Percentiles rank a stretch among this genome's conserved stretches.
These are phyloP conservation scores for Verticillium longisporum DNA, from an alignment of 2,329 filamentous ascomycete species.

Conservation along the genomic window DNA sequence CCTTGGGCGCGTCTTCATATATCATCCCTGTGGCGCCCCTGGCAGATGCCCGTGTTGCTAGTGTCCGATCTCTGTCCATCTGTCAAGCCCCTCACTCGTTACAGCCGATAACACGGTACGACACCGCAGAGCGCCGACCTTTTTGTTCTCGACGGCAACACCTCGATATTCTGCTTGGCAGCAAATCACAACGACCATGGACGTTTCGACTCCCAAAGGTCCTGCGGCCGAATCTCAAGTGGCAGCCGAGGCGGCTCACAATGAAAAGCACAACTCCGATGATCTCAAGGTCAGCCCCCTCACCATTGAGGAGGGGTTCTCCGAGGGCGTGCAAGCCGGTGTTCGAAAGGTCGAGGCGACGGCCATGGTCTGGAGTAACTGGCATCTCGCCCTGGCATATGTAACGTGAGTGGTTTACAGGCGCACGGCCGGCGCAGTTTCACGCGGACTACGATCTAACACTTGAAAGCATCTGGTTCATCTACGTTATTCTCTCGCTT, in stretches of 20 bases:
- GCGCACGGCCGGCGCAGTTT: no score
- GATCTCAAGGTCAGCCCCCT: neutral
- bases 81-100: neutral
- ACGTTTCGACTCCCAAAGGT: neutral
- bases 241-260: neutral
- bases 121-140: neutral
- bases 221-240: neutral
- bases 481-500: conserved; percentile 30
- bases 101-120: neutral
- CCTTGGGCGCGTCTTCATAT: neutral
- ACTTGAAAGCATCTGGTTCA: conserved; percentile 25
- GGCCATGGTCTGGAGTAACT: conserved; percentile 34
- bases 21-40: neutral
- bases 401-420: conserved; percentile 25
- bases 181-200: neutral
- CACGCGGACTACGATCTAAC: no score
- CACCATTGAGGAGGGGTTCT: conserved; percentile 18
- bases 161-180: no score
- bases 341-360: conserved; percentile 42
- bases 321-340: conserved; percentile 30
- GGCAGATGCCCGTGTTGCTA: neutral
- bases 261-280: conserved; percentile 18
- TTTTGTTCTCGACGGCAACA: neutral
- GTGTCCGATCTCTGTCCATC: neutral
- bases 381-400: conserved; percentile 34